These are phyloP conservation scores for Coemansia sp. DNA, from an alignment of 192 early-diverging fungal species.

Conservation along the genomic window DNA sequence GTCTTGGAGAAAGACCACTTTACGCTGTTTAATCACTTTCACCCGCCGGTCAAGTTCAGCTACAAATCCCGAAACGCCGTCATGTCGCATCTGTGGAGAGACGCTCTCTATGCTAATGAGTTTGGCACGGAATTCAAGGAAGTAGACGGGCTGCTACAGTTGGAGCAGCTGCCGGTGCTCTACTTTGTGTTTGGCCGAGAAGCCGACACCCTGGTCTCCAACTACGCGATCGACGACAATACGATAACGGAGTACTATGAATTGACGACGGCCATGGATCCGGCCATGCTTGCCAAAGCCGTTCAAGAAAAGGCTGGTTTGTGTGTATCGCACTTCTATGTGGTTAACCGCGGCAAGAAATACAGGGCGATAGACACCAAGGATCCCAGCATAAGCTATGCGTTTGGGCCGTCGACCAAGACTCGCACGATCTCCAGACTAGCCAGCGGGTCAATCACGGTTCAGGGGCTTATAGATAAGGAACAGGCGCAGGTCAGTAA, in stretches of 20 bases:
- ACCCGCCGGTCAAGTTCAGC: not conserved
- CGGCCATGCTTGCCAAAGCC: not conserved
- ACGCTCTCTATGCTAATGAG: not conserved
- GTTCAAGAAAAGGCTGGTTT: not conserved
- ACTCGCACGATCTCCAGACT: not conserved
- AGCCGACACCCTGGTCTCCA: not conserved
- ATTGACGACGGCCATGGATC: not conserved
- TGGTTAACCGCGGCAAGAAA: slow-evolving; percentile 3
- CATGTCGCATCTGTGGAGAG: slow-evolving; percentile 3
- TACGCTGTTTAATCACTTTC: not conserved
- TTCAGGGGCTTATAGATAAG: not conserved
- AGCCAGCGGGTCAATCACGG: not conserved
- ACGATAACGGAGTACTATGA: slow-evolving; percentile 4
- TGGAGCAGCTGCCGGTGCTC: slow-evolving; percentile 1
- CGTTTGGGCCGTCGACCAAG: not conserved
- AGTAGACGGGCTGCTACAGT: not conserved
- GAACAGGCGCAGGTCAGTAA: not conserved
- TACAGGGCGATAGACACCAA: not conserved
- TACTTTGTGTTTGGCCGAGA: slow-evolving; percentile 1
- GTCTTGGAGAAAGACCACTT: slow-evolving; percentile 1
- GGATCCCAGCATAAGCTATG: not conserved
- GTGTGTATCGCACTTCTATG: slow-evolving; percentile 6
- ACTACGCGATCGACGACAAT: slow-evolving; percentile 4
- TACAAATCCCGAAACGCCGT: slow-evolving; percentile 7
- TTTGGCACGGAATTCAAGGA: not conserved